phyloP scores from a whole-genome alignment of 1,139 yeast species.

The Candida frijolesensis region DNA sequence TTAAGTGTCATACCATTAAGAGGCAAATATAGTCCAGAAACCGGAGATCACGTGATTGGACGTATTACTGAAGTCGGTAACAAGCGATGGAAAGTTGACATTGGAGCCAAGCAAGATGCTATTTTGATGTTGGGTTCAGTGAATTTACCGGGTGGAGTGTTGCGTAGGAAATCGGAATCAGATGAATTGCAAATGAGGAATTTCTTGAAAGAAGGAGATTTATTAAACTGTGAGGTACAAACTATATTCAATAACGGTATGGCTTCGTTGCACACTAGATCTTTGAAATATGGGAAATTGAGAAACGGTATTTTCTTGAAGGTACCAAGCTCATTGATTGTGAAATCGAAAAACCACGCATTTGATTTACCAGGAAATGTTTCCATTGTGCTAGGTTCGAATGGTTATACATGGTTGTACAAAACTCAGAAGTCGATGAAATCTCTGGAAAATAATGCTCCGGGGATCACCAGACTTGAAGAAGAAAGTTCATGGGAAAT shows the following conservation, averaged over 20 bases:
- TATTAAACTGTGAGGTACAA: slow-evolving; percentile 95
- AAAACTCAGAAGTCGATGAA: slow-evolving; percentile 54
- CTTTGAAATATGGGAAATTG: slow-evolving; percentile 90
- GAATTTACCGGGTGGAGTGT: slow-evolving; percentile 94
- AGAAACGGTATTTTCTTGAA: slow-evolving; percentile 84
- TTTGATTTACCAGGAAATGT: slow-evolving; percentile 89
- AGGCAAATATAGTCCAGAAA: slow-evolving; percentile 88
- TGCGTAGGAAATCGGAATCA: slow-evolving; percentile 89
- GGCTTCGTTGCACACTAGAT: slow-evolving; percentile 93
- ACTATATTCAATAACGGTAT: slow-evolving; percentile 86
- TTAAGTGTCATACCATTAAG: slow-evolving; percentile 83
- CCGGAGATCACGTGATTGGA: slow-evolving; percentile 96
- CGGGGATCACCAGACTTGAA: slow-evolving; percentile 77
- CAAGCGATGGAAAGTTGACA: slow-evolving; percentile 95
- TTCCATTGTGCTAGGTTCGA: slow-evolving; percentile 87
- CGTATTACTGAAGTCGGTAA: slow-evolving; percentile 92
- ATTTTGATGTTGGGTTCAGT: slow-evolving; percentile 92
- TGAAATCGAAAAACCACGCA: slow-evolving; percentile 84
- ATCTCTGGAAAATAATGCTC: slow-evolving; percentile 18
- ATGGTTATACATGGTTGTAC: slow-evolving; percentile 92
- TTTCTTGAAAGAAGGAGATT: slow-evolving; percentile 94
- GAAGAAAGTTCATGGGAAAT: slow-evolving; percentile 96
- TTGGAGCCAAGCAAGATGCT: slow-evolving; percentile 92
- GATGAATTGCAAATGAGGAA: slow-evolving; percentile 97
- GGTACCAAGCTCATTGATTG: slow-evolving; percentile 80